Percentiles rank a stretch among this genome's conserved stretches.
Evolutionary conservation across 164 flowering plant genomes (phyloP).

Genomic region (Vitis labrusca): DNA sequence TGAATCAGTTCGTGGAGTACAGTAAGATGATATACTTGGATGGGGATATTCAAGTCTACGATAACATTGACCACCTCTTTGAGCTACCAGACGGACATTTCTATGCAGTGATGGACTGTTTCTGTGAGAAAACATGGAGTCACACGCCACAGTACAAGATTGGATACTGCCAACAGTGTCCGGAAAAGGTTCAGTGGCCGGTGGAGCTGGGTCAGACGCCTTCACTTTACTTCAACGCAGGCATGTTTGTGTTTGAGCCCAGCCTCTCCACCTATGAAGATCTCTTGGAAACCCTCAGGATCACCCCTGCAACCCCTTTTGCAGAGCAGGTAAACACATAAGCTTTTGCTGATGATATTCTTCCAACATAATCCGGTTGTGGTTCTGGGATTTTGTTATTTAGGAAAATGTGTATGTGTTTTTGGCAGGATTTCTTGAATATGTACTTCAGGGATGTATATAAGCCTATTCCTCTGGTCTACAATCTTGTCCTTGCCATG

Average conservation of each 20-base stretch:
- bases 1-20: constrained; percentile 40
- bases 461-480: constrained; percentile 43
- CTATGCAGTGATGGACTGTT: constrained; percentile 47
- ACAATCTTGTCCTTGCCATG: constrained; percentile 56
- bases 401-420: not conserved
- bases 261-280: constrained; percentile 23
- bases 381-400: too few species aligned
- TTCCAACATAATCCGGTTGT: too few species aligned
- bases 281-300: constrained; percentile 26
- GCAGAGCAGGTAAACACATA: constrained; percentile 31
- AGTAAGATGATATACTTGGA: constrained; percentile 43
- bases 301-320: constrained; percentile 30
- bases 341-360: too few species aligned
- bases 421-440: constrained; percentile 50
- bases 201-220: constrained; percentile 35
- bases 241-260: constrained; percentile 45
- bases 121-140: constrained; percentile 51
- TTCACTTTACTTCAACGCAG: constrained; percentile 42
- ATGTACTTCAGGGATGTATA: constrained; percentile 39
- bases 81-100: constrained; percentile 36
- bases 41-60: constrained; percentile 41
- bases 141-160: constrained; percentile 34
- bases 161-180: constrained; percentile 42
- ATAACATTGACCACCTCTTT: constrained; percentile 40
- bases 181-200: constrained; percentile 35